Evolutionary conservation across 257 asterid species (phyloP).

Genomic region (Nicotiana paniculata): DNA sequence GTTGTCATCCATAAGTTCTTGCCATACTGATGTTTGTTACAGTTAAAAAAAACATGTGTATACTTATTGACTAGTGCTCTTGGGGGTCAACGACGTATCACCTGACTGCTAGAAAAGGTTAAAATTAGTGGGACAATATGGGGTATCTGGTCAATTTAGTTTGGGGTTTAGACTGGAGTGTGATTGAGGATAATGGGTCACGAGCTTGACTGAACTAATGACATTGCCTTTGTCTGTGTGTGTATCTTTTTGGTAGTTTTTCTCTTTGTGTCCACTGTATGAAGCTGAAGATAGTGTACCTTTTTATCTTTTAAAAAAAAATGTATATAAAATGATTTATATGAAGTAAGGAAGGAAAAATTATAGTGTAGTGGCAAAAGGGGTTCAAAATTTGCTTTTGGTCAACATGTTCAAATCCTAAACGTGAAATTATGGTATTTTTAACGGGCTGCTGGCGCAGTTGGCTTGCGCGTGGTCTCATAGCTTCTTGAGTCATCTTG

Average conservation of each 20-base stretch:
- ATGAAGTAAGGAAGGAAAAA: too few relatives aligned
- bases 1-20: background rate
- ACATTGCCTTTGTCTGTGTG: background rate
- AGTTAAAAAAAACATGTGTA: background rate
- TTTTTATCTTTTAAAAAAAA: background rate
- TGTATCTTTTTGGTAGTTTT: background rate
- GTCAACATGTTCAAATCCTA: too few relatives aligned
- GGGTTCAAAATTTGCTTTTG: too few relatives aligned
- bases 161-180: background rate
- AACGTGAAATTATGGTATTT: too few relatives aligned
- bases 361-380: too few relatives aligned
- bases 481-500: conserved; percentile 31
- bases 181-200: background rate
- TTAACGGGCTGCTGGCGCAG: conserved; percentile 89
- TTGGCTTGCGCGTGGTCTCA: conserved; percentile 99
- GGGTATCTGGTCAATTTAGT: background rate
- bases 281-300: background rate
- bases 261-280: background rate
- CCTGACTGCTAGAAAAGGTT: background rate
- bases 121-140: background rate
- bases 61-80: background rate
- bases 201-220: background rate
- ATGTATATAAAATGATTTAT: background rate
- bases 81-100: background rate
- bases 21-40: background rate